Base-by-base conservation (phyloP, 2,329 filamentous ascomycete genomes). In the Pseudogymnoascus sp. region DNA sequence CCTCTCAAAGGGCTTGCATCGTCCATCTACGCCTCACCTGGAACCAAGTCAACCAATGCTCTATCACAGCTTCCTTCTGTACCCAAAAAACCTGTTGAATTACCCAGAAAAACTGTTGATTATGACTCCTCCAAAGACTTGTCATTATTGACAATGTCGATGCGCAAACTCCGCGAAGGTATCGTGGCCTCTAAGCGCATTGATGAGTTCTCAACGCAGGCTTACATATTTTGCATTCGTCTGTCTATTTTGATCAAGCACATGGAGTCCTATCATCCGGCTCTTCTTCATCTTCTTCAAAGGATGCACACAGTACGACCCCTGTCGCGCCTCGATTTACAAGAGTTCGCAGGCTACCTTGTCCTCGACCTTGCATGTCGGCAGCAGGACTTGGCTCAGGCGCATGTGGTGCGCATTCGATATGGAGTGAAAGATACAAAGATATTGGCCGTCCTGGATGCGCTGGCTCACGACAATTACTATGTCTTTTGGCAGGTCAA, bases 131-230 rank as follows among this genome's bases (percentile, higher is more conserved):
- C 83, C 11, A 83, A 85, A 68, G 86, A 89, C 67, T 82, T 97
- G 31, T 83, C 88, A 2, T 85, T 84, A 19, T 86, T 98, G 61
- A 81, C 97, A 62, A 84, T 90, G 70, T 90, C 93, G 2, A 87
- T 98, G 72, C 88, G 95, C 66, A 98, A 97, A 75, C 84, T 99
- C 33, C 87, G 95, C 63, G 95, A 99, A 78, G 93, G 89, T 24
- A 88, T 98, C 59, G 85, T 96, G 2, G 90, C 90, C 11, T 87
- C 89, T 7, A 85, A 86, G 61, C 86, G 93, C 19, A 79, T 82
- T 37, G 90, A 96, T 72, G 80, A 84, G 61, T 99, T 99, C 75
- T 88, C 93, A 1, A 86, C 89, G n/a, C 87, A 92, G 69, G 90
- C 88, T 14, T 96, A 98, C 76, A 86, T 96, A 66, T 98, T 98